These are phyloP conservation scores for Aureobasidium musti DNA, from an alignment of 2,329 filamentous ascomycete species.

Conservation along the genomic window DNA sequence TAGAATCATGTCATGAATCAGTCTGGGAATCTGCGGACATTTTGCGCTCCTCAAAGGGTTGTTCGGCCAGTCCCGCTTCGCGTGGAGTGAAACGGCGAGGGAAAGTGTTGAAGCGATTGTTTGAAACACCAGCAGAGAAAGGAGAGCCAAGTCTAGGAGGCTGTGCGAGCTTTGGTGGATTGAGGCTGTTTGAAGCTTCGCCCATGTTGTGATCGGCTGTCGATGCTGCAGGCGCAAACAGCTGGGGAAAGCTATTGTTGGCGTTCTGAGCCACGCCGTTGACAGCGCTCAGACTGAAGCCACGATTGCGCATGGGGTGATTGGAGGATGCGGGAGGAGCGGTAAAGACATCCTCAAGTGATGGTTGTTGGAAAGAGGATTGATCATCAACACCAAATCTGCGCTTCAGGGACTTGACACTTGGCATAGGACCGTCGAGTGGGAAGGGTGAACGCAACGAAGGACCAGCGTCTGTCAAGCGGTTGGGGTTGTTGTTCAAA, in stretches of 20 bases:
- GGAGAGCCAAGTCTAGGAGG: constrained; percentile 52
- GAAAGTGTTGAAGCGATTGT: constrained; percentile 49
- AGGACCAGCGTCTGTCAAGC: constrained; percentile 31
- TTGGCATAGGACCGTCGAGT: constrained; percentile 54
- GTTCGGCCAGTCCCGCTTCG: constrained; percentile 33
- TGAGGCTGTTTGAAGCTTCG: constrained; percentile 32
- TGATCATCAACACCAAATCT: constrained; percentile 56
- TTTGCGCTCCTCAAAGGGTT: constrained; percentile 24
- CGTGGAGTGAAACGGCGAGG: constrained; percentile 47
- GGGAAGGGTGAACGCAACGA: constrained; percentile 57
- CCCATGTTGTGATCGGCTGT: constrained; percentile 33
- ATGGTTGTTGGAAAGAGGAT: constrained; percentile 46
- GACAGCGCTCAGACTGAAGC: constrained; percentile 62
- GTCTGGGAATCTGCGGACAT: constrained; percentile 8
- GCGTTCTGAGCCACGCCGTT: constrained; percentile 47
- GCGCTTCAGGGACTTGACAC: constrained; percentile 58
- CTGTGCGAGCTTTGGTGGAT: constrained; percentile 32
- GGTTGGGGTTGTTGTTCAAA: constrained; percentile 33
- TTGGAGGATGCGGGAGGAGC: constrained; percentile 50
- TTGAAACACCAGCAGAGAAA: constrained; percentile 45
- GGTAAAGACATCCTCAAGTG: constrained; percentile 51
- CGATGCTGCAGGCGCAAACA: constrained; percentile 54
- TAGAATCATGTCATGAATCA: not conserved
- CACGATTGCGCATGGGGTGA: constrained; percentile 60
- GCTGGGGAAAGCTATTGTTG: constrained; percentile 49